Conservation (phyloP, 805 yeast genomes). For the Metschnikowia vanudenii region DNA sequence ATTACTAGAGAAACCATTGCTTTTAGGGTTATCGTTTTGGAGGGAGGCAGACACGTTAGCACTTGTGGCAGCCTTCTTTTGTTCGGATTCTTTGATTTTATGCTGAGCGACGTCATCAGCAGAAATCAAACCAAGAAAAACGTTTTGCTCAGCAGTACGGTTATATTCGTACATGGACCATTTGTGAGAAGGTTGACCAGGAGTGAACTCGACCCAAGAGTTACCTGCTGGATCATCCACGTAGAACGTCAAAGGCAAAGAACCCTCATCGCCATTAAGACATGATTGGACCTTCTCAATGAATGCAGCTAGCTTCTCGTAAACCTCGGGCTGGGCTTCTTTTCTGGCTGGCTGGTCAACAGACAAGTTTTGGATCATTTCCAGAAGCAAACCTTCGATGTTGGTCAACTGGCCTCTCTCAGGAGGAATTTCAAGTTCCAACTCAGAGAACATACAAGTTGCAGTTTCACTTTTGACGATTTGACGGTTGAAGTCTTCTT, state of each 20-base stretch:
- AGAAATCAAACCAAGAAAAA: conserved; percentile 74
- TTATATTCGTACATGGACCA: conserved; percentile 83
- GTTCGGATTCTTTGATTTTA: conserved; percentile 48
- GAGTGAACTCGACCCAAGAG: conserved; percentile 89
- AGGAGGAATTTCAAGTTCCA: conserved; percentile 94
- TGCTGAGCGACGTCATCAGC: conserved; percentile 58
- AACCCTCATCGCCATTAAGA: conserved; percentile 63
- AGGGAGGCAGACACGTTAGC: conserved; percentile 29
- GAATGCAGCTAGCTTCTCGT: conserved; percentile 71
- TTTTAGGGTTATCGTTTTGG: conserved; percentile 29
- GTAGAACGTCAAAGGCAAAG: conserved; percentile 72
- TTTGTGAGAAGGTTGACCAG: conserved; percentile 84
- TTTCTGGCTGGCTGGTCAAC: conserved; percentile 82
- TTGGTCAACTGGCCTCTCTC: conserved; percentile 91
- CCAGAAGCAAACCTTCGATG: conserved; percentile 82
- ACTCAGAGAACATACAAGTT: conserved; percentile 70
- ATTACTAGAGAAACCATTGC: conserved; percentile 55
- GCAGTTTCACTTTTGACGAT: conserved; percentile 90
- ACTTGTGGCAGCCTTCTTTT: conserved; percentile 41
- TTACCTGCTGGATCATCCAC: conserved; percentile 96
- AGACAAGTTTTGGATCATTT: conserved; percentile 78
- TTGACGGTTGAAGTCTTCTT: conserved; percentile 81
- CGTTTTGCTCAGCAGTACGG: conserved; percentile 87
- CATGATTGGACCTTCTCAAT: conserved; percentile 57
- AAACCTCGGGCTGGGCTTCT: conserved; percentile 67